Evolutionary conservation across 164 flowering plant species (phyloP).

Genomic region (Chloranthus sessilifolius): DNA sequence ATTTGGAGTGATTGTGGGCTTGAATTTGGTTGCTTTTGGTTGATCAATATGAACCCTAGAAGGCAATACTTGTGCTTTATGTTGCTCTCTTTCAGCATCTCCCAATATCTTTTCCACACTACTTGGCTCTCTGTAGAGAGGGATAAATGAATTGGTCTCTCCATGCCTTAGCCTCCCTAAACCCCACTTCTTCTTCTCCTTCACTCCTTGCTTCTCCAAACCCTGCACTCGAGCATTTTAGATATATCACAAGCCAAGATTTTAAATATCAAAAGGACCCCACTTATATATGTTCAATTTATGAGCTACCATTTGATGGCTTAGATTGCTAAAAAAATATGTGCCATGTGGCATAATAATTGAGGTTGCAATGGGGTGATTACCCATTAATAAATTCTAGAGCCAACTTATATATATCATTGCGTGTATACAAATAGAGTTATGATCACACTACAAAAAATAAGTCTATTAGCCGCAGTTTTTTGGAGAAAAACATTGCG

Average conservation of each 20-base stretch:
- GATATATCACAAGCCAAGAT: background rate
- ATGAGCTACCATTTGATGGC: background rate
- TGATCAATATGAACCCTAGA: slow-evolving; percentile 7
- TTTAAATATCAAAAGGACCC: background rate
- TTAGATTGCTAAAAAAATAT: background rate
- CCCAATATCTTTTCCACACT: slow-evolving; percentile 89
- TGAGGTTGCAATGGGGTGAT: no score
- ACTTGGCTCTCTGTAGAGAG: slow-evolving; percentile 79
- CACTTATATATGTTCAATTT: background rate
- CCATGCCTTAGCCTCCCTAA: slow-evolving; percentile 46
- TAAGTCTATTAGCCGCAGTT: no score
- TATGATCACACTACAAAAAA: no score
- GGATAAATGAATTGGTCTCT: slow-evolving; percentile 66
- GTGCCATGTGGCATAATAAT: background rate
- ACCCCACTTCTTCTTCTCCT: slow-evolving; percentile 63
- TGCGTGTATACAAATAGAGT: no score
- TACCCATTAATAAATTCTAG: no score
- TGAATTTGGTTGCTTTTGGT: slow-evolving; percentile 19
- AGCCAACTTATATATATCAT: no score
- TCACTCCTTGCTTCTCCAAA: slow-evolving; percentile 39
- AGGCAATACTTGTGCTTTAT: slow-evolving; percentile 5
- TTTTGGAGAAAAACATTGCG: no score
- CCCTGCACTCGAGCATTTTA: slow-evolving; percentile 34
- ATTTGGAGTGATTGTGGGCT: slow-evolving; percentile 47
- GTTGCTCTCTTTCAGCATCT: slow-evolving; percentile 73